phyloP scores from a whole-genome alignment of 768 basidiomycete genomes.

The Naganishia kalamii region DNA sequence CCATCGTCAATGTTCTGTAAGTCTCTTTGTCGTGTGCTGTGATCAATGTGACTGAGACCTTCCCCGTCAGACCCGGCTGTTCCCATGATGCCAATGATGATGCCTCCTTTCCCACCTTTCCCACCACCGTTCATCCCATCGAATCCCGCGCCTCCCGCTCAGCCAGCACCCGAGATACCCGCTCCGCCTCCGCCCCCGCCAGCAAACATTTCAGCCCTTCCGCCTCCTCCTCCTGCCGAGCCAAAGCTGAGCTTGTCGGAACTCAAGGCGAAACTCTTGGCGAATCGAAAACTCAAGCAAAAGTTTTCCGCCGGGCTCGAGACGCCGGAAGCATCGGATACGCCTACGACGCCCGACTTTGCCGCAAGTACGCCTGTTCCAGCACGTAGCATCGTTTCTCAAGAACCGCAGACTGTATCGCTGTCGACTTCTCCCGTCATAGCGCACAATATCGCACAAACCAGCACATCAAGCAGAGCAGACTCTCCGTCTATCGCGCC shows the following conservation, averaged over 20 bases:
- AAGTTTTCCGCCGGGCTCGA: background rate
- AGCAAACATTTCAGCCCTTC: background rate
- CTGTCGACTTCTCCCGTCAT: background rate
- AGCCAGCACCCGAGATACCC: background rate
- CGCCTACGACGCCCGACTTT: background rate
- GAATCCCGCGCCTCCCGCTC: background rate
- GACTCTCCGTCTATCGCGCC: background rate
- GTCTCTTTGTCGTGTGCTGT: too few species aligned
- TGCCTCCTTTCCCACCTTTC: background rate
- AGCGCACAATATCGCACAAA: background rate
- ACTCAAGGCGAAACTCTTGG: constrained; percentile 4
- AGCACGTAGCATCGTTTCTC: background rate
- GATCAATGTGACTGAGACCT: background rate
- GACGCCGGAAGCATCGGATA: background rate
- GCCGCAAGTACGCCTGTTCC: too few species aligned
- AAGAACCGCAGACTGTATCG: background rate
- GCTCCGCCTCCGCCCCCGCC: background rate
- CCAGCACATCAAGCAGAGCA: background rate
- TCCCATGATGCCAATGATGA: background rate
- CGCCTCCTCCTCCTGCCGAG: constrained; percentile 5
- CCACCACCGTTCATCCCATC: background rate
- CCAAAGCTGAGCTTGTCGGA: constrained; percentile 4
- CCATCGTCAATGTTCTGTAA: background rate
- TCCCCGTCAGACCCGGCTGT: background rate
- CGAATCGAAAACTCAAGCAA: background rate